Base-by-base conservation (phyloP, 495 filamentous ascomycete genomes). In the Trypethelium eluteriae region DNA sequence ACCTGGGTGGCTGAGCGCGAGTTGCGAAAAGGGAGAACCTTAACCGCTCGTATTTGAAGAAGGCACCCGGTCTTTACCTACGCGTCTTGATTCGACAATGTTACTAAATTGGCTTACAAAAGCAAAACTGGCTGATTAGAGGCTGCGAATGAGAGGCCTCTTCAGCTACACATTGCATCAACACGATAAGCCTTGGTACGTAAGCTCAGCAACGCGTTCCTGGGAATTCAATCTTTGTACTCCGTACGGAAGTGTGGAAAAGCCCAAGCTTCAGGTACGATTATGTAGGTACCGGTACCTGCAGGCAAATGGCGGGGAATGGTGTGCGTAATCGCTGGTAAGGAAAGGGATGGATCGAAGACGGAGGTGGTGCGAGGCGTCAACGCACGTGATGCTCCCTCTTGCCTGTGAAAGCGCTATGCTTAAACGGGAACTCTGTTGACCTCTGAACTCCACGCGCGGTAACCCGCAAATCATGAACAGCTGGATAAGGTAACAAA, bases 361-460 rank as follows among this genome's bases (percentile, higher is more conserved):
- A 44, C 41, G 41, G 41, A 14, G 41, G 41, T 14, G 41, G 41
- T 7, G 41, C 25, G 14, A 44, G 41, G 7, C 14, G 7, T 44
- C 41, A 44, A 7, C 7, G 6, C 7, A 44, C 41, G 14, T 44
- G 14, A 44, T 7, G 6, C 41, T 44, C 41, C 25, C 16, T 46
- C 41, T 46, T 16, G 41, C 14, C 14, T 16, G 5, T 5, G n/a
- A 11, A 53, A 53, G 34, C 14, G 68, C 36, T 32, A 57, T 44
- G 44, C 41, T 9, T 32, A 38, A 36, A 59, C 38, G 62, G 61
- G 62, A 39, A 59, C 53, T 35, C 4, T 59, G 53, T 59, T 59
- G 53, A 59, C 53, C 9, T 59, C 53, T 5, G 32, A 66, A 11
- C 47, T 63, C 39, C 56, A 34, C 64, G 62, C 14, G 44, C 63